phyloP scores from a whole-genome alignment of 805 yeast species.

The Phaffomyces thermotolerans region DNA sequence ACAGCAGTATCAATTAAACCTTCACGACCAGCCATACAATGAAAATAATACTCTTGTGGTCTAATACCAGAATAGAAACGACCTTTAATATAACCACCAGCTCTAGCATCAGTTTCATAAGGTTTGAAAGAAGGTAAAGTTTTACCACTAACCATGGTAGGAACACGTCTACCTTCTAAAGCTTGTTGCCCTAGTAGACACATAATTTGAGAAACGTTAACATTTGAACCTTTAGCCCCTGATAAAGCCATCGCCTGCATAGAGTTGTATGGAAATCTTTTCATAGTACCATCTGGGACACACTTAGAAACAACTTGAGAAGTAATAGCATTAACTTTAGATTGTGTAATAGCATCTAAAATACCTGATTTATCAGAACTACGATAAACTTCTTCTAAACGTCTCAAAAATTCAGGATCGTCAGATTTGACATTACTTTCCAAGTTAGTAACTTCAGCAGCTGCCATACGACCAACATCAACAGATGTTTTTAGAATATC shows the following conservation, averaged over 20 bases:
- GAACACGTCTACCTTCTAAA: conserved; percentile 97
- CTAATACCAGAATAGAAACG: conserved; percentile 96
- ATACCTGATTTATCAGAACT: conserved; percentile 90
- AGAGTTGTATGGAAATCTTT: conserved; percentile 88
- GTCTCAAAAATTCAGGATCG: conserved; percentile 73
- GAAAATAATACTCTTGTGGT: conserved; percentile 99
- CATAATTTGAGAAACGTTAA: conserved; percentile 98
- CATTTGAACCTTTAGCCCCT: conserved; percentile 99
- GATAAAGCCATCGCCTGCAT: conserved; percentile 99
- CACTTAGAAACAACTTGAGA: conserved; percentile 91
- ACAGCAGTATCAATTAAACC: conserved; percentile 99
- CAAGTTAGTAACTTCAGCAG: conserved; percentile 88
- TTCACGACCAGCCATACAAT: conserved; percentile 99
- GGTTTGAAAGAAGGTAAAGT: conserved; percentile 95
- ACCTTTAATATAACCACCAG: conserved; percentile 97
- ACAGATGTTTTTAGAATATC: conserved; percentile 72
- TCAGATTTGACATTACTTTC: conserved; percentile 40
- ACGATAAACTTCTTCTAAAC: conserved; percentile 90
- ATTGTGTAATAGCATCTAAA: conserved; percentile 91
- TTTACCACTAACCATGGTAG: conserved; percentile 98
- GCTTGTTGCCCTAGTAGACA: conserved; percentile 99
- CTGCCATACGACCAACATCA: conserved; percentile 86
- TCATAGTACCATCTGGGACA: conserved; percentile 95
- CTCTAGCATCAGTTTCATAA: conserved; percentile 92
- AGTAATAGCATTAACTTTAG: conserved; percentile 85